Conservation (phyloP, 23 red algal species). For the Agarophyton chilense region DNA sequence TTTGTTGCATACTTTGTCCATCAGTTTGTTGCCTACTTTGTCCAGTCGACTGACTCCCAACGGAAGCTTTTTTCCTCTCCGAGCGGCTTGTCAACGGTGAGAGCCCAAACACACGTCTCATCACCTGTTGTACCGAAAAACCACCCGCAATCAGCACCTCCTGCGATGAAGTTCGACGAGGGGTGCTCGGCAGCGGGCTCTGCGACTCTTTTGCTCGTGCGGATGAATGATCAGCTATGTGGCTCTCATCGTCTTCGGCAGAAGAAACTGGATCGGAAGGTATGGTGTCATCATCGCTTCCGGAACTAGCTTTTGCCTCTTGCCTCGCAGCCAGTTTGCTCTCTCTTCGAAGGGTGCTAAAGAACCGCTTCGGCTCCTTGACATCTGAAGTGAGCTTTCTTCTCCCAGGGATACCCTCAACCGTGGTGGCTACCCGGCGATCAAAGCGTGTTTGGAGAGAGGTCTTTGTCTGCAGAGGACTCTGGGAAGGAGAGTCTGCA, state of each 20-base stretch:
- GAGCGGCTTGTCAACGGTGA: neutral
- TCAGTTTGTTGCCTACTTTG: neutral
- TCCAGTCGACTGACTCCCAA: neutral
- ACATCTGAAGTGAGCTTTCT: neutral
- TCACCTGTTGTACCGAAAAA: neutral
- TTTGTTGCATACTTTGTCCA: neutral
- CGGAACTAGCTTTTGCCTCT: neutral
- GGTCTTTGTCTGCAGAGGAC: neutral
- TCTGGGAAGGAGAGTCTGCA: neutral
- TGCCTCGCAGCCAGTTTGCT: slow-evolving; percentile 14
- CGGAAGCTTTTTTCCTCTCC: neutral
- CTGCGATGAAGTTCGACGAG: slow-evolving; percentile 17
- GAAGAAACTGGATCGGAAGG: slow-evolving; percentile 23
- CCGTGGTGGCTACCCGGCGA: neutral
- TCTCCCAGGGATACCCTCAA: neutral
- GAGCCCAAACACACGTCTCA: slow-evolving; percentile 27
- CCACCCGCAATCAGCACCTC: slow-evolving; percentile 36
- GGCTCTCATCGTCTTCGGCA: neutral
- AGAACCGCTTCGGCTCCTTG: neutral
- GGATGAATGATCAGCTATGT: neutral
- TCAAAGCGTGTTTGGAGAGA: neutral
- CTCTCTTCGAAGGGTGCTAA: slow-evolving; percentile 9
- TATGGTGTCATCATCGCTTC: slow-evolving; percentile 7
- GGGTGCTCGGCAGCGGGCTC: neutral
- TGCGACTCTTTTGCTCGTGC: neutral